These are phyloP conservation scores for Rhodamnia rubescens DNA, from an alignment of 345 rosid genomes.

Conservation along the genomic window DNA sequence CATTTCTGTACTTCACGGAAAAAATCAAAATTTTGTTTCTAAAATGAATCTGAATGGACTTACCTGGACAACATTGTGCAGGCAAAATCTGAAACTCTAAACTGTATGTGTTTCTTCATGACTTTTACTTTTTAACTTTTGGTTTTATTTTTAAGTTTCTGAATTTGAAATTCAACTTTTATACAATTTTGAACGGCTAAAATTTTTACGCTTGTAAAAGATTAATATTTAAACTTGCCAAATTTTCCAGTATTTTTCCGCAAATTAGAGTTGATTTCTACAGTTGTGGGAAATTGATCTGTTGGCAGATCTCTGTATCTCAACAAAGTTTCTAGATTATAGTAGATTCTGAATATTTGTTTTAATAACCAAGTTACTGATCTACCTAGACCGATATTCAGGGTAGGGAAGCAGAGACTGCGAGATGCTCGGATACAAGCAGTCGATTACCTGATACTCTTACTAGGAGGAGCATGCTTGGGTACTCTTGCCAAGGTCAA, in stretches of 20 bases:
- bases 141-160: neutral
- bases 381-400: slow-evolving; percentile 5
- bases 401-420: slow-evolving; percentile 74
- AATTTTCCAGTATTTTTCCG: neutral
- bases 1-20: neutral
- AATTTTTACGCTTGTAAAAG: neutral
- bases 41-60: neutral
- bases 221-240: neutral
- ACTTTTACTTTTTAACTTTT: neutral
- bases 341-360: neutral
- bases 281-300: neutral
- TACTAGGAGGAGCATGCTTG: slow-evolving; percentile 83
- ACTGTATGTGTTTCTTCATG: neutral
- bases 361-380: neutral
- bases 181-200: neutral
- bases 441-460: slow-evolving; percentile 55
- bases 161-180: neutral
- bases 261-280: neutral
- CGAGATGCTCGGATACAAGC: slow-evolving; percentile 71
- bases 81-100: neutral
- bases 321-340: neutral
- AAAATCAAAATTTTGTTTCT: neutral
- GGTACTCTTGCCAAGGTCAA: slow-evolving; percentile 75
- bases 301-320: neutral
- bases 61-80: neutral